Conservation (phyloP, 345 rosid species). For the Linum usitatissimum region DNA sequence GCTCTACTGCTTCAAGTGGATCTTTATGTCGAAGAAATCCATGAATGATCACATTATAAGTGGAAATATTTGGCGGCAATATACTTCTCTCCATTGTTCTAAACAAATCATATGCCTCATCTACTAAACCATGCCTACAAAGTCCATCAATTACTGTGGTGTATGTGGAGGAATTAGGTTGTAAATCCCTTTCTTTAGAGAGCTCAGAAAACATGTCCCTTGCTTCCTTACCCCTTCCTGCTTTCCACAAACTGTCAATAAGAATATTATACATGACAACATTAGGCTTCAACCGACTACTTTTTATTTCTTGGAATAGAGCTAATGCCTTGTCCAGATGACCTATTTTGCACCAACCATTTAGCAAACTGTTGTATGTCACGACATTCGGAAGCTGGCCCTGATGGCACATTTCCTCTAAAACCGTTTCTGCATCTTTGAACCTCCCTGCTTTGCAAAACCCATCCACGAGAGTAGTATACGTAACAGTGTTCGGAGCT, state of each 20-base stretch:
- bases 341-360: constrained; percentile 7
- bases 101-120: not conserved
- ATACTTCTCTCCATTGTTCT: not conserved
- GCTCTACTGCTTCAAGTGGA: not conserved
- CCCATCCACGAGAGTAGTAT: not conserved
- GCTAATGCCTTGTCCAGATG: not conserved
- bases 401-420: not conserved
- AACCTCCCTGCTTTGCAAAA: not conserved
- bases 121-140: not conserved
- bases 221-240: not conserved
- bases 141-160: not conserved
- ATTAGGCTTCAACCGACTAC: not conserved
- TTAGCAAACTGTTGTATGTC: not conserved
- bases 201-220: not conserved
- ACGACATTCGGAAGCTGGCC: not conserved
- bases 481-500: not conserved
- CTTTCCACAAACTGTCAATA: not conserved
- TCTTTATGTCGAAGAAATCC: not conserved
- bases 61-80: not conserved
- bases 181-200: not conserved
- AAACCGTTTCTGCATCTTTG: not conserved
- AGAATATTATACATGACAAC: not conserved
- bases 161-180: not conserved
- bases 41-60: not conserved
- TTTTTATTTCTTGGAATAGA: not conserved